These are phyloP conservation scores for Pouteria glomerata DNA, from an alignment of 148 eudicot genomes.

Conservation along the genomic window DNA sequence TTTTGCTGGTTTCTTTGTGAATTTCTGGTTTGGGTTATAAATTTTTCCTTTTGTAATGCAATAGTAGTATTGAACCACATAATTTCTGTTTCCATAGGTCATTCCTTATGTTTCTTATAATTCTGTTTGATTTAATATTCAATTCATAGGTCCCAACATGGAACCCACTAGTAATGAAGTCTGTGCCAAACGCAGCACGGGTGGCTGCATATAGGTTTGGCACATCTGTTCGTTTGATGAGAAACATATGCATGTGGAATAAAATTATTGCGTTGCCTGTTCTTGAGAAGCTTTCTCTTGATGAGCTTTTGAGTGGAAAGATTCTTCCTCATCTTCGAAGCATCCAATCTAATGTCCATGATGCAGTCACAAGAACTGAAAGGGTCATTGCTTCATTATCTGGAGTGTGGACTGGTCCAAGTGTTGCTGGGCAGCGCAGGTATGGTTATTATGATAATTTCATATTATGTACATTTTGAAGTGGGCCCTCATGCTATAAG, in stretches of 20 bases:
- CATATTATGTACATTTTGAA: neutral
- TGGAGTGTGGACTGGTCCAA: constrained; percentile 81
- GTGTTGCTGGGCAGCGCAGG: constrained; percentile 65
- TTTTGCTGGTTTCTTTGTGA: neutral
- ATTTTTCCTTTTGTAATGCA: neutral
- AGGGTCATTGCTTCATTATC: constrained; percentile 65
- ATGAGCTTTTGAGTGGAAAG: constrained; percentile 69
- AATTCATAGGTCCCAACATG: constrained; percentile 79
- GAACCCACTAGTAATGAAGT: constrained; percentile 66
- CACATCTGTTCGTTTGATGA: constrained; percentile 70
- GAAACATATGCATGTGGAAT: constrained; percentile 86
- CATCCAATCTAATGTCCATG: constrained; percentile 67
- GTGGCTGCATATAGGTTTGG: constrained; percentile 87
- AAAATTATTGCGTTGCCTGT: constrained; percentile 67
- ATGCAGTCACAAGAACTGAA: constrained; percentile 77
- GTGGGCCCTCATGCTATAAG: neutral
- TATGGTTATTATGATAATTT: constrained; percentile 13
- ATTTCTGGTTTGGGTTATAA: neutral
- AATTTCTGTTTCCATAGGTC: no score
- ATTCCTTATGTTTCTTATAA: no score
- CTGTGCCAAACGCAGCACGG: constrained; percentile 84
- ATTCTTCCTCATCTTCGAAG: constrained; percentile 81
- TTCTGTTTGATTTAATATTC: no score
- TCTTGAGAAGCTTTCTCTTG: constrained; percentile 76
- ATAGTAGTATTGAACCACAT: neutral